Conservation (phyloP, 2,329 filamentous ascomycete genomes). For the Helicocarpus griseus region DNA sequence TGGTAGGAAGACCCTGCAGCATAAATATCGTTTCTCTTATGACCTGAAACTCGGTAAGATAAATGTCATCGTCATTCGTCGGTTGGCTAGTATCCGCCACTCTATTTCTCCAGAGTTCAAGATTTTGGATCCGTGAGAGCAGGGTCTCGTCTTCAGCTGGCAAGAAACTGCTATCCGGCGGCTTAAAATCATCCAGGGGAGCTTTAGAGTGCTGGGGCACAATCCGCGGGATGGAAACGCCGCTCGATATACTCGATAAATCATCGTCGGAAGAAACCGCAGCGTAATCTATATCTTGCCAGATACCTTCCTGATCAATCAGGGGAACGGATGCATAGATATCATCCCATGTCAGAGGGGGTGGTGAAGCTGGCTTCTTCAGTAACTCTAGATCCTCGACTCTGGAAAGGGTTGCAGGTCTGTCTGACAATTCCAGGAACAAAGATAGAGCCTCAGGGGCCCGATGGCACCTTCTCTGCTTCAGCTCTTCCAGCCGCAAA, state of each 20-base stretch:
- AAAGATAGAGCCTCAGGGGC: conserved; percentile 71
- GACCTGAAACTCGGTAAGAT: conserved; percentile 60
- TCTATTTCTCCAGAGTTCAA: conserved; percentile 39
- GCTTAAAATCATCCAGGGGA: conserved; percentile 24
- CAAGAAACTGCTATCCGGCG: conserved; percentile 25
- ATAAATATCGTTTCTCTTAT: conserved; percentile 76
- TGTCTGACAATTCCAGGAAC: conserved; percentile 70
- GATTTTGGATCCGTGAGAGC: conserved; percentile 29
- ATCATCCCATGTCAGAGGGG: conserved; percentile 64
- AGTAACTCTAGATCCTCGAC: conserved; percentile 54
- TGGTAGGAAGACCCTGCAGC: conserved; percentile 68
- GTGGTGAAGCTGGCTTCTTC: conserved; percentile 36
- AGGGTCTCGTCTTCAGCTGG: conserved; percentile 25
- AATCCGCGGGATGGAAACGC: conserved; percentile 19
- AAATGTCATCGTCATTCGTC: conserved; percentile 16
- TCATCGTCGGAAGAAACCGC: conserved; percentile 32
- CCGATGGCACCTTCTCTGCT: conserved; percentile 49
- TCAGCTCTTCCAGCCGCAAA: conserved; percentile 50
- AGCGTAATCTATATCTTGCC: conserved; percentile 31
- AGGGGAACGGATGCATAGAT: conserved; percentile 69
- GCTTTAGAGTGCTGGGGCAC: conserved; percentile 19
- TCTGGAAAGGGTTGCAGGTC: conserved; percentile 61
- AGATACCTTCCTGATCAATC: conserved; percentile 38
- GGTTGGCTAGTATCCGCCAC: conserved; percentile 16
- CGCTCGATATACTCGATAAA: conserved; percentile 24